Base-by-base conservation (phyloP, 2,329 filamentous ascomycete genomes). In the Calonectria henricotiae region DNA sequence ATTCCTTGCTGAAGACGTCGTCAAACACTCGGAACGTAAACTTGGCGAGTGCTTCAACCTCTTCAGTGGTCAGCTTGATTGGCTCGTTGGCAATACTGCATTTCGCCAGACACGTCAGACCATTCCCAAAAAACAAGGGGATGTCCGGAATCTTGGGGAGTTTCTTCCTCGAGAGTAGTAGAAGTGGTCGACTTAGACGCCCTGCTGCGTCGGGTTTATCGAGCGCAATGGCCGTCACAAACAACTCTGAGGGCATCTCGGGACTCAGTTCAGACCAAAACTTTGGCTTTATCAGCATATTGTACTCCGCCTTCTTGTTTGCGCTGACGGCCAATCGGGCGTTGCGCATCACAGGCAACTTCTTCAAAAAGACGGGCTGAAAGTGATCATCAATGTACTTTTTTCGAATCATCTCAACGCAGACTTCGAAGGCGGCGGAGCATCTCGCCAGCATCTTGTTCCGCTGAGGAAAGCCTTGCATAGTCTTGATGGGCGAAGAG, bases 1-100 rank as follows among this genome's bases (percentile, higher is more conserved):
- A 99, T 3, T 87, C 86, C 80, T 99, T 99, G 81, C 95, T 96
- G 84, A 98, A 98, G 0, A 98, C 85, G 75, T 98, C 94, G 17
- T 89, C 84, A 80, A 97, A 98, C 0, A 97, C 82, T 5, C 88
- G 87, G 46, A 97, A 83, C 0, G 94, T 98, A 79, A 96, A 97
- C 0, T 80, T 82, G 0, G 90, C 91, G n/a, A 98, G 79, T 1
- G 84, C 80, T 0, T 87, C 81, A 0, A 94, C 73, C 1, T 85
- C 78, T 0, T 83, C 77, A 0, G 83, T 75, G 0, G 83, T 80
- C 0, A 90, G 73, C 0, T 81, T 12, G 0, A 95, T 74, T 0
- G 85, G 77, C 0, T 71, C 75, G 0, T 77, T 63, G 1, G 92
- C 73, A 0, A 86, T 80, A 0, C 84, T 78, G 11, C 89, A 88